Conservation (phyloP, 305 asterid genomes). For the Ilex paraguariensis region DNA sequence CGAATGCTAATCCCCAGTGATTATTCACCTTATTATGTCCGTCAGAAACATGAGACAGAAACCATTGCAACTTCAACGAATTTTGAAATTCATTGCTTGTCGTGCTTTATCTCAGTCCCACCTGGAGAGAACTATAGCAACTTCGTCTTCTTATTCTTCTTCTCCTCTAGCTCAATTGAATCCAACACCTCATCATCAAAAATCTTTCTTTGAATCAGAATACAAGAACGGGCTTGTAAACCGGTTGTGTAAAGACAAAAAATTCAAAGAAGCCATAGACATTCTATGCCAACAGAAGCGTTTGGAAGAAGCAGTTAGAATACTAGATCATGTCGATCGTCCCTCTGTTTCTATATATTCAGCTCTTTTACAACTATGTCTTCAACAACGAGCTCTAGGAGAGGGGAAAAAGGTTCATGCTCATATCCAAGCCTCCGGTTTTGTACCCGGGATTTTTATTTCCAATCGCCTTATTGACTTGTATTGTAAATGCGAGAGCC, state of each 20-base stretch:
- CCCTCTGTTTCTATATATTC: conserved; percentile 38
- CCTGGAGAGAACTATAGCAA: no score
- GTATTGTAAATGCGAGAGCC: conserved; percentile 59
- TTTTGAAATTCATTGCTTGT: no score
- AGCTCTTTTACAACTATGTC: conserved; percentile 45
- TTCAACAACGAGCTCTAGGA: conserved; percentile 46
- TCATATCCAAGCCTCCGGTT: conserved; percentile 38
- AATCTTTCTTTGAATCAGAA: conserved; percentile 12
- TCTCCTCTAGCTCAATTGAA: conserved; percentile 16
- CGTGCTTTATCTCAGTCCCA: no score
- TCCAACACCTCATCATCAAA: conserved; percentile 12
- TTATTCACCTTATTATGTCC: no score
- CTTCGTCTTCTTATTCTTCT: conserved; percentile 18
- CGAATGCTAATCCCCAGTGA: no score
- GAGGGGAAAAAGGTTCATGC: conserved; percentile 51
- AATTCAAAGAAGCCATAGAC: conserved; percentile 22
- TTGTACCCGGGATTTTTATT: conserved; percentile 48
- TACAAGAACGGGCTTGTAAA: conserved; percentile 9
- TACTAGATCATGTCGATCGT: conserved; percentile 26
- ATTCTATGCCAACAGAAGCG: conserved; percentile 45
- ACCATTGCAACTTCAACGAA: no score
- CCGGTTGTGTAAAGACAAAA: conserved; percentile 13
- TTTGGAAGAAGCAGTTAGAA: conserved; percentile 37
- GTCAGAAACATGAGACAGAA: no score
- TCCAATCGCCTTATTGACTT: conserved; percentile 61